Conservation (phyloP, 495 filamentous ascomycete genomes). For the Collariella sp. region DNA sequence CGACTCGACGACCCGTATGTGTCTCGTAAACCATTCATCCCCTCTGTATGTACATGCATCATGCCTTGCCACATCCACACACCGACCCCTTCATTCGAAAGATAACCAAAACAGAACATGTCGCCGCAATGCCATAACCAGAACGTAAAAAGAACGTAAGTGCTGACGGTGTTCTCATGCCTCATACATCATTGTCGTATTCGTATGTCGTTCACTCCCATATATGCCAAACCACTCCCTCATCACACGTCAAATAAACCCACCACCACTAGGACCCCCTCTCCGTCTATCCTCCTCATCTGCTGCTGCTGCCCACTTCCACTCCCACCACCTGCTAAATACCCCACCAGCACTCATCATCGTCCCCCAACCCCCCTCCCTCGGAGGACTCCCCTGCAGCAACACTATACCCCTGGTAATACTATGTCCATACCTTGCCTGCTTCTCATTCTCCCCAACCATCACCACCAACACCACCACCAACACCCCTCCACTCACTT, state of each 20-base stretch:
- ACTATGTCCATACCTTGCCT: neutral
- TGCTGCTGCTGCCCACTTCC: neutral
- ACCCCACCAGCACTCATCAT: neutral
- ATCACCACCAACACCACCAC: neutral
- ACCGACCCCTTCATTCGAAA: too few relatives aligned
- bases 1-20: too few relatives aligned
- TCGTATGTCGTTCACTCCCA: neutral
- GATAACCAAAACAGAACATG: too few relatives aligned
- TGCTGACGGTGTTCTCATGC: neutral
- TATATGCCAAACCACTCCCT: neutral
- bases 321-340: neutral
- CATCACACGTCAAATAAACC: neutral
- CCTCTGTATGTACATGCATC: too few relatives aligned
- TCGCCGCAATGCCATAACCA: too few relatives aligned
- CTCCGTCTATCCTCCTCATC: neutral
- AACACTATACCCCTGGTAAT: neutral
- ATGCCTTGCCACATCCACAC: too few relatives aligned
- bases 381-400: neutral
- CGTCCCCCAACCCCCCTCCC: neutral
- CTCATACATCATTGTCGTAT: neutral
- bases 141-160: too few relatives aligned
- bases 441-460: conserved; percentile 3
- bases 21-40: too few relatives aligned
- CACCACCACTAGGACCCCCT: too few relatives aligned
- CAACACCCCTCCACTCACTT: conserved; percentile 13